Base-by-base conservation (phyloP, 78 protist genomes). In the Dictyostelium intermedium region DNA sequence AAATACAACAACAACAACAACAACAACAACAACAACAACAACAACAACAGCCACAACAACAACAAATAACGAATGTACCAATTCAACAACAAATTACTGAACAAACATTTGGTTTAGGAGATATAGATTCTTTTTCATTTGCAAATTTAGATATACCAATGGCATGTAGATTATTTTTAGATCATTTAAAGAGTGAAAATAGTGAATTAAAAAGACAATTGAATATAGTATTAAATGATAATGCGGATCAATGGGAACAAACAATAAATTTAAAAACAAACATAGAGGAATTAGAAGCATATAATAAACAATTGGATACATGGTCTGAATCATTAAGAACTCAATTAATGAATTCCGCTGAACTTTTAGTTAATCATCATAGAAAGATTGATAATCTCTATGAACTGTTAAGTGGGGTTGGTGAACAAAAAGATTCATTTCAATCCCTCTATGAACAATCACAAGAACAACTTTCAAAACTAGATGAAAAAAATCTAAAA, bases 171-270 rank as follows among this genome's bases (percentile, higher is more conserved):
- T 35, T 82, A 30, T 82, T 45, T 82, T 56, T 82, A 56, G 86
- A 82, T 82, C 47, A 34, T 34, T 82, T 82, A 82, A 82, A 56
- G 39, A 82, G 86, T 82, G 89, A 83, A 66, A 83, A 83, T 69
- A 30, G 45, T 20, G 77, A 66, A 66, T 66, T 83, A 27, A 83
- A 83, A 41, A 83, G 61, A 83, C 89, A 83, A 41, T 27, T 83
- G 16, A 83, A 83, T 83, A 66, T 83, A n/a, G 53, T 83, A 20
- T 43, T 83, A 41, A 35, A 43, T n/a, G 89, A 83, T 83, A 83
- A 83, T 83, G 89, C 81, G 0, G 89, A 83, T 41, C 89, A 83
- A 83, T 30, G 79, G 39, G 89, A 83, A 41, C 37, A 83, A 27
- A 83, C 81, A n/a, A 25, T 47, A 9, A 6, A 39, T 83, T 83